Percentiles rank a stretch among this genome's conserved stretches.
phyloP scores from a whole-genome alignment of 2,329 filamentous ascomycete species.

The Talaromyces islandicus region DNA sequence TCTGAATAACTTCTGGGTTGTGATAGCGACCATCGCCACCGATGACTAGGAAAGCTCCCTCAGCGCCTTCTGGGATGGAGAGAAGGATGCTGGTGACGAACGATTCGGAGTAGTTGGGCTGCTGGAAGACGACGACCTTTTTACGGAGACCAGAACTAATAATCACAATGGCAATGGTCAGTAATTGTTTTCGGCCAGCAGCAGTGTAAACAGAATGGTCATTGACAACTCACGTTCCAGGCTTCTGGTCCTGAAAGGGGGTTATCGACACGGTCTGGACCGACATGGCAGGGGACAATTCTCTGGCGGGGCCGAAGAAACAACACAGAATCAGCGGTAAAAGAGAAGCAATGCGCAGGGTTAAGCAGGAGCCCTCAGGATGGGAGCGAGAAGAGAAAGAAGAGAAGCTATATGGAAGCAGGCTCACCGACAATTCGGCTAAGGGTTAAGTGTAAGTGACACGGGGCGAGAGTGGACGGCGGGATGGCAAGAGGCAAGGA shows the following conservation, averaged over 20 bases:
- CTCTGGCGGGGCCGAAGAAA: neutral
- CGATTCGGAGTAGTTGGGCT: conserved; percentile 90
- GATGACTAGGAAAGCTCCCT: conserved; percentile 88
- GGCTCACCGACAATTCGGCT: conserved; percentile 21
- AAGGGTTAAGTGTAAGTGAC: neutral
- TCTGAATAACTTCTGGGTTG: conserved; percentile 93
- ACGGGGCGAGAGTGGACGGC: conserved; percentile 1
- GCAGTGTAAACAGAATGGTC: neutral
- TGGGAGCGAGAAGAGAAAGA: conserved; percentile 8
- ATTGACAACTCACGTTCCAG: conserved; percentile 76
- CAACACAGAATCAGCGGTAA: conserved; percentile 11
- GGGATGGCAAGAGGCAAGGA: conserved; percentile 1
- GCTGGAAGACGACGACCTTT: conserved; percentile 96
- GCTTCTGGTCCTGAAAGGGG: conserved; percentile 94
- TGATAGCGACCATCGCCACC: conserved; percentile 95
- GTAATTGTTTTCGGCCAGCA: neutral
- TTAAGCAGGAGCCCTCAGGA: conserved; percentile 6
- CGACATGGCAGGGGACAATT: conserved; percentile 58
- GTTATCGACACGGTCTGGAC: conserved; percentile 74
- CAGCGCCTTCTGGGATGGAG: conserved; percentile 88
- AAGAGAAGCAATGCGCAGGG: conserved; percentile 7
- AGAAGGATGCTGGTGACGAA: conserved; percentile 92
- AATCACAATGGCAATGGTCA: neutral
- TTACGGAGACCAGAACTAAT: conserved; percentile 85
- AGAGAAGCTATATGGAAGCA: conserved; percentile 3